These are phyloP conservation scores for Chaetomiaceae sp. DNA, from an alignment of 2,329 filamentous ascomycete species.

Conservation along the genomic window DNA sequence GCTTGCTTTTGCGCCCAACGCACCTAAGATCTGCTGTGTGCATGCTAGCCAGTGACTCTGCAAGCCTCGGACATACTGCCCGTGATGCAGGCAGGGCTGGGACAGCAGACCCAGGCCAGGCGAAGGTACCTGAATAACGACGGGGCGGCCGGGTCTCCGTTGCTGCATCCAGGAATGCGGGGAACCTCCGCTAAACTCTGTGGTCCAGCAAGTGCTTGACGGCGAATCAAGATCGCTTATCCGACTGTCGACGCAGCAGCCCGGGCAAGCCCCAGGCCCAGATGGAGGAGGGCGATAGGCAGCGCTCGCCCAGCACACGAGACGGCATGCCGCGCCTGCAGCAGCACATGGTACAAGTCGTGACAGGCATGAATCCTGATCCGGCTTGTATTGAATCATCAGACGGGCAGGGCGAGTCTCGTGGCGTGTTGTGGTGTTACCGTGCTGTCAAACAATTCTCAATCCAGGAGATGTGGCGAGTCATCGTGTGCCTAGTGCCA, in stretches of 20 bases:
- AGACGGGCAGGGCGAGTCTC: slow-evolving; percentile 5
- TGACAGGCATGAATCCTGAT: not conserved
- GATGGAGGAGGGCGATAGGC: slow-evolving; percentile 9
- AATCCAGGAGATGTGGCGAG: not conserved
- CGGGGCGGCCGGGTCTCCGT: slow-evolving; percentile 6
- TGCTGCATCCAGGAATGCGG: slow-evolving; percentile 13
- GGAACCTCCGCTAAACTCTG: no score
- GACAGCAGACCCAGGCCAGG: slow-evolving; percentile 7
- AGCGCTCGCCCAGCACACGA: slow-evolving; percentile 7
- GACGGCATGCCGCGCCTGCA: slow-evolving; percentile 2
- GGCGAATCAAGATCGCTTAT: no score
- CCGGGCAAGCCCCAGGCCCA: not conserved
- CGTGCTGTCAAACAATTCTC: slow-evolving; percentile 2
- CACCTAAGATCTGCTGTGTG: slow-evolving; percentile 17
- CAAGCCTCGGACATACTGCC: not conserved
- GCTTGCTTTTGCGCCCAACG: slow-evolving; percentile 19
- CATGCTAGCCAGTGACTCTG: slow-evolving; percentile 1
- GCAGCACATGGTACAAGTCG: not conserved
- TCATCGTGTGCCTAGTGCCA: no score
- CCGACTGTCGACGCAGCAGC: not conserved
- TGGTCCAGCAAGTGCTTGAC: no score
- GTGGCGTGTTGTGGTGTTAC: slow-evolving; percentile 6
- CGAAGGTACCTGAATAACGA: slow-evolving; percentile 18
- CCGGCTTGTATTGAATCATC: slow-evolving; percentile 1
- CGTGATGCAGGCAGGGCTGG: slow-evolving; percentile 3